Percentiles rank a stretch among this genome's conserved stretches.
Evolutionary conservation across 2,329 filamentous ascomycete species (phyloP).

Genomic region (Dichotomopilus funicola): DNA sequence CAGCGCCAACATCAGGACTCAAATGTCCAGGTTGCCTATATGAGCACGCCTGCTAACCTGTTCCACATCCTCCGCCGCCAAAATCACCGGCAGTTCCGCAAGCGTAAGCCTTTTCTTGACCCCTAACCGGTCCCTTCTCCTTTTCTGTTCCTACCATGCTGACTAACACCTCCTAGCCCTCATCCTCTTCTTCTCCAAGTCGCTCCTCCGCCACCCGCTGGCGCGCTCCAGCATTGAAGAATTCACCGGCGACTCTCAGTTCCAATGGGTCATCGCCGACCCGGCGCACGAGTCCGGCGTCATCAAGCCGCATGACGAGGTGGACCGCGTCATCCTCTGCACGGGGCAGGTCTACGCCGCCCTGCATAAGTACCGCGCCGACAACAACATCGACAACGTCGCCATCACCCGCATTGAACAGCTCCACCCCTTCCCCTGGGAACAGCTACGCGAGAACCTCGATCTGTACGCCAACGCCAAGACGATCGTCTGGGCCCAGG

Average conservation of each 20-base stretch:
- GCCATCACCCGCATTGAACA: conserved; percentile 96
- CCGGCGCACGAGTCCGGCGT: conserved; percentile 69
- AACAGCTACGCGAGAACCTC: conserved; percentile 91
- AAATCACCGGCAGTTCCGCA: conserved; percentile 98
- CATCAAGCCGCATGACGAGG: conserved; percentile 75
- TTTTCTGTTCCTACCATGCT: background rate
- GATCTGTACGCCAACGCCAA: conserved; percentile 96
- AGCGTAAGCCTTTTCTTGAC: conserved; percentile 62
- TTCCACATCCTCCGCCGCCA: conserved; percentile 96
- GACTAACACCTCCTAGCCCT: conserved; percentile 53
- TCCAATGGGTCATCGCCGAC: conserved; percentile 94
- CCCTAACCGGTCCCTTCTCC: background rate
- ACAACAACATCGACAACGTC: conserved; percentile 80
- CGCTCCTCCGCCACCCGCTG: conserved; percentile 86
- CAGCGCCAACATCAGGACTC: conserved; percentile 98
- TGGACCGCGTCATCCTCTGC: conserved; percentile 92
- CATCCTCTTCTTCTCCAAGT: conserved; percentile 97
- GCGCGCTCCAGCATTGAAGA: conserved; percentile 86
- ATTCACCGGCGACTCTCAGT: conserved; percentile 85
- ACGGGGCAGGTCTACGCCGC: conserved; percentile 89
- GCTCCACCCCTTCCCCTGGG: conserved; percentile 98
- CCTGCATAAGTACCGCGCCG: conserved; percentile 82
- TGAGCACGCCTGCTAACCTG: conserved; percentile 91
- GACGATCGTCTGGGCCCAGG: conserved; percentile 95
- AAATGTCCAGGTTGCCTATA: conserved; percentile 98